Percentiles rank a stretch among this genome's conserved stretches.
phyloP scores from a whole-genome alignment of 495 filamentous ascomycete genomes.

The Tetracladium setigerum region DNA sequence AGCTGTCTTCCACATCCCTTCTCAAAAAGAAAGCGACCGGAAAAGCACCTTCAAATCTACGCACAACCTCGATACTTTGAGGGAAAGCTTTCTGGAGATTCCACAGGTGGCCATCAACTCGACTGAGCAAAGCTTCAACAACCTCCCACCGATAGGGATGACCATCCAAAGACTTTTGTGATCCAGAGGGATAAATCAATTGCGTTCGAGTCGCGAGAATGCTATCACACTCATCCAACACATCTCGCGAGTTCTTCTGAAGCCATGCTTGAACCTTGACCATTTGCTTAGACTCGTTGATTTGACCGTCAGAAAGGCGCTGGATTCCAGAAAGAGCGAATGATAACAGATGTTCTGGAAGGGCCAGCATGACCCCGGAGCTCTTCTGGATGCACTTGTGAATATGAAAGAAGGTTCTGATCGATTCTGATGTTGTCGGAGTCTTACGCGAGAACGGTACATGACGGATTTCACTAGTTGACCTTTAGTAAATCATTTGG shows the following conservation, averaged over 20 bases:
- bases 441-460: slow-evolving; percentile 13
- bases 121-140: slow-evolving; percentile 31
- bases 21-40: slow-evolving; percentile 34
- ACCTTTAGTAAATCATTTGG: no score
- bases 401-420: not conserved
- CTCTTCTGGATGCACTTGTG: slow-evolving; percentile 1
- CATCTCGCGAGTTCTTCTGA: not conserved
- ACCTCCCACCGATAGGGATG: slow-evolving; percentile 12
- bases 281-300: not conserved
- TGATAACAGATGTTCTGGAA: slow-evolving; percentile 16
- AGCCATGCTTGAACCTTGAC: slow-evolving; percentile 11
- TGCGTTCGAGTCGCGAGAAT: slow-evolving; percentile 7
- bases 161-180: slow-evolving; percentile 7
- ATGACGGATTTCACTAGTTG: slow-evolving; percentile 5
- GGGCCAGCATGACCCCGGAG: slow-evolving; percentile 6
- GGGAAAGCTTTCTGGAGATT: slow-evolving; percentile 25
- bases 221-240: slow-evolving; percentile 9
- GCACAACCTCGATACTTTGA: slow-evolving; percentile 31
- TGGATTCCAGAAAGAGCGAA: slow-evolving; percentile 11
- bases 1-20: slow-evolving; percentile 27
- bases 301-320: not conserved
- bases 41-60: slow-evolving; percentile 23
- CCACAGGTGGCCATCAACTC: slow-evolving; percentile 28
- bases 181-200: slow-evolving; percentile 12
- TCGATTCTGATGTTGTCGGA: not conserved